These are phyloP conservation scores for Chamaecrista fasciculata DNA, from an alignment of 306 rosid genomes.

Conservation along the genomic window DNA sequence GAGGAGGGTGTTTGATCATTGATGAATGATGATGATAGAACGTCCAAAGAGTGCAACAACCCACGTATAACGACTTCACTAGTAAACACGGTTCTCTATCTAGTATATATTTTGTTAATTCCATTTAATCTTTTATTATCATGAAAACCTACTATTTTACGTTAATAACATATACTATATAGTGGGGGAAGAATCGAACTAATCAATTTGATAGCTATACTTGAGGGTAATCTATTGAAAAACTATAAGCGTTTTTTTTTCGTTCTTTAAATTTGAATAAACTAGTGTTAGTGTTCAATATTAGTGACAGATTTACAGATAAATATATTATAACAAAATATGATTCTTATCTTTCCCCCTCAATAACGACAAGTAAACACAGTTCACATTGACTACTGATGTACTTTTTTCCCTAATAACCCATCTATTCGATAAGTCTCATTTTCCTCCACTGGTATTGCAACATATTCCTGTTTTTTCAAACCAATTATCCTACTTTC, in stretches of 20 bases:
- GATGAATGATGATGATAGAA: slow-evolving; percentile 6
- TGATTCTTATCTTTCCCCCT: no score
- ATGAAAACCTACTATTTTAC: not conserved
- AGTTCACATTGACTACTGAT: no score
- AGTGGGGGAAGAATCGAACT: not conserved
- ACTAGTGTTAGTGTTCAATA: not conserved
- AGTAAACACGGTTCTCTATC: not conserved
- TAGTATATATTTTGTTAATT: not conserved
- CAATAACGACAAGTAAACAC: no score
- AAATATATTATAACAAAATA: no score
- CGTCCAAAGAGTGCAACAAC: not conserved
- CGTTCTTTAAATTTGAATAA: not conserved
- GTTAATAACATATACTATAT: not conserved
- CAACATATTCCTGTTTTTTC: no score
- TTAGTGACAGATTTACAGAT: no score
- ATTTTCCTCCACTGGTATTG: no score
- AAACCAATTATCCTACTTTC: no score
- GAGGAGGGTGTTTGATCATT: slow-evolving; percentile 23
- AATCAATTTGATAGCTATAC: not conserved
- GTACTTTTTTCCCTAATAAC: no score
- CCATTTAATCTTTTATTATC: not conserved
- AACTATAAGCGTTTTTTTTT: not conserved
- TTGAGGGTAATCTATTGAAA: not conserved
- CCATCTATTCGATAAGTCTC: no score
- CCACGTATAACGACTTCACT: not conserved